Evolutionary conservation across 129 eudicot species (phyloP).

Genomic region (Deinandra increscens): DNA sequence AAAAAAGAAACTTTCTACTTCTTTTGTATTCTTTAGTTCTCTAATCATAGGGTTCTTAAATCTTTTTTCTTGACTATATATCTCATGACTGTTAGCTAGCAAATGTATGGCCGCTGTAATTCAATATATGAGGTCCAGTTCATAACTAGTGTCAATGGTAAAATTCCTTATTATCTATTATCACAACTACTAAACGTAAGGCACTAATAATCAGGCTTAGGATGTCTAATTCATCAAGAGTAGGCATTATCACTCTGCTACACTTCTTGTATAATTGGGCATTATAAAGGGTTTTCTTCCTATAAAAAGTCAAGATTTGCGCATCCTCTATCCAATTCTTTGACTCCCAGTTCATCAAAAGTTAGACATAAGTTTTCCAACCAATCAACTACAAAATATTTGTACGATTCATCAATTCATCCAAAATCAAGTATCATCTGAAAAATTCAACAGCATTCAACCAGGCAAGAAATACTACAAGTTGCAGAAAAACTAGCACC

Average conservation of each 20-base stretch:
- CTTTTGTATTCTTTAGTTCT: background rate
- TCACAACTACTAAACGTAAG: background rate
- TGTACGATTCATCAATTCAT: slow-evolving; percentile 3
- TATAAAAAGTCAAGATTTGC: background rate
- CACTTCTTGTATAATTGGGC: background rate
- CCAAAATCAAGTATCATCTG: background rate
- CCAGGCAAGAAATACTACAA: background rate
- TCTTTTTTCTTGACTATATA: background rate
- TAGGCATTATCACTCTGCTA: background rate
- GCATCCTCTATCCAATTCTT: background rate
- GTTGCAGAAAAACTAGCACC: background rate
- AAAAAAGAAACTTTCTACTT: background rate
- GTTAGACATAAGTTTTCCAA: background rate
- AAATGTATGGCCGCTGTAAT: slow-evolving; percentile 2
- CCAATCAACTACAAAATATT: background rate
- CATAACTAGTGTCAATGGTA: background rate
- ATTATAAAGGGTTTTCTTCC: background rate
- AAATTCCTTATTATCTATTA: background rate
- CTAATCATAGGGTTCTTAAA: background rate
- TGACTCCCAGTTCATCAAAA: background rate
- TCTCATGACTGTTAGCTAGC: background rate
- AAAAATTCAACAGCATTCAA: slow-evolving; percentile 8
- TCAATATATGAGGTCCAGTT: background rate
- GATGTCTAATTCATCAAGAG: background rate
- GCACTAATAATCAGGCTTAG: background rate